These are phyloP conservation scores for Litsea cubeba DNA, from an alignment of 164 flowering plant genomes.

Conservation along the genomic window DNA sequence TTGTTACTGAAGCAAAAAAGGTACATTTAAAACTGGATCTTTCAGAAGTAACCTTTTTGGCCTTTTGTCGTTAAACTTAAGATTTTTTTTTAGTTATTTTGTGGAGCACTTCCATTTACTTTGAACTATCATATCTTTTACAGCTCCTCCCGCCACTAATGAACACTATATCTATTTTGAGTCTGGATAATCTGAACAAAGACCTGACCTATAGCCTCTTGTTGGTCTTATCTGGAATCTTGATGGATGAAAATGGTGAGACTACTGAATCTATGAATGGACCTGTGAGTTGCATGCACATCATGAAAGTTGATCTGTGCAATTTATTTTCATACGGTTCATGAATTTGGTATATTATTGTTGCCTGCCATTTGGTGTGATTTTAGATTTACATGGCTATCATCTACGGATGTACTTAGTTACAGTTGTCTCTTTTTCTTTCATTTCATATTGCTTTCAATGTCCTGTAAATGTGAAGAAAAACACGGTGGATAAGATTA, in stretches of 20 bases:
- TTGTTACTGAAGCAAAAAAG: conserved; percentile 64
- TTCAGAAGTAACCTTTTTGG: not conserved
- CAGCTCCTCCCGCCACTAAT: conserved; percentile 67
- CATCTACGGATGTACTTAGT: too few species aligned
- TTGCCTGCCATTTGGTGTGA: too few species aligned
- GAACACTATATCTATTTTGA: conserved; percentile 48
- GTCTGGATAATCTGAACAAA: conserved; percentile 46
- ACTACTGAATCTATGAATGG: not conserved
- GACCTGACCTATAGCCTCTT: conserved; percentile 62
- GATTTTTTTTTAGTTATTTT: not conserved
- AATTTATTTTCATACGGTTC: too few species aligned
- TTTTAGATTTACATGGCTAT: too few species aligned
- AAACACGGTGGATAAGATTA: too few species aligned
- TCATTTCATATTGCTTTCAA: too few species aligned
- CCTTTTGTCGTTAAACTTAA: not conserved
- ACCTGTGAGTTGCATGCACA: not conserved
- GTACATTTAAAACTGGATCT: conserved; percentile 25
- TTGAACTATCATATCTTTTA: conserved; percentile 10
- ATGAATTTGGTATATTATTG: too few species aligned
- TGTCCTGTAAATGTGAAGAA: too few species aligned
- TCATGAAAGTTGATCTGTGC: not conserved
- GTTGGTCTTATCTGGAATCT: conserved; percentile 72
- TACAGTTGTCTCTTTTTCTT: too few species aligned
- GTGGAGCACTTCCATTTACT: not conserved
- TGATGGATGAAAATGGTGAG: conserved; percentile 82